These are phyloP conservation scores for Rhytidiadelphus loreus DNA, from an alignment of 225 moss, liverwort and hornwort genomes.

Conservation along the genomic window DNA sequence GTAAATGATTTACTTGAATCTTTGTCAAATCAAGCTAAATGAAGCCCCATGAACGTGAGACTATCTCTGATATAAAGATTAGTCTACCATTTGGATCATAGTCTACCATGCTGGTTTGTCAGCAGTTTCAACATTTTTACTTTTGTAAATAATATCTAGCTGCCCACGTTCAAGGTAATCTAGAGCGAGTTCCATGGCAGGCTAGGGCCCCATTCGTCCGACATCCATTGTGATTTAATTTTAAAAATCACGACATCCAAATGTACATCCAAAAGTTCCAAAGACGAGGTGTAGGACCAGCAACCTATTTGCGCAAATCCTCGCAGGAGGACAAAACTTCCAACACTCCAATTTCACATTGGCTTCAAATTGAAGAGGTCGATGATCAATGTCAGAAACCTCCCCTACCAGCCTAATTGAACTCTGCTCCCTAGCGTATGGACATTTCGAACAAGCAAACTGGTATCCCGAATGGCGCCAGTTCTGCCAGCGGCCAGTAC, in stretches of 20 bases:
- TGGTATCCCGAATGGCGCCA: not conserved
- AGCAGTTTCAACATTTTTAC: not conserved
- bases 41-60: not conserved
- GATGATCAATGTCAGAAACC: not conserved
- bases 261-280: not conserved
- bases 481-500: not conserved
- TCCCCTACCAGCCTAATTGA: not conserved
- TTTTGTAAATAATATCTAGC: not conserved
- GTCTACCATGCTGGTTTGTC: not conserved
- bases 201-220: not conserved
- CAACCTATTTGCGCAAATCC: not conserved
- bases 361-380: not conserved
- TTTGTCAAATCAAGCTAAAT: not conserved
- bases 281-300: not conserved
- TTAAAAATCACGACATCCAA: not conserved
- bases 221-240: not conserved
- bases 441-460: not conserved
- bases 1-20: not conserved
- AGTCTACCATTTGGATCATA: no score
- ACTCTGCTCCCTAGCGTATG: not conserved
- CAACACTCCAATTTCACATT: not conserved
- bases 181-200: not conserved
- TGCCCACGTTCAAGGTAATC: not conserved
- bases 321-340: not conserved
- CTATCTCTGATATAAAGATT: no score